Evolutionary conservation across 345 rosid species (phyloP), one percentile per base, ranked within the genome.

Genomic region (Salix purpurea): DNA sequence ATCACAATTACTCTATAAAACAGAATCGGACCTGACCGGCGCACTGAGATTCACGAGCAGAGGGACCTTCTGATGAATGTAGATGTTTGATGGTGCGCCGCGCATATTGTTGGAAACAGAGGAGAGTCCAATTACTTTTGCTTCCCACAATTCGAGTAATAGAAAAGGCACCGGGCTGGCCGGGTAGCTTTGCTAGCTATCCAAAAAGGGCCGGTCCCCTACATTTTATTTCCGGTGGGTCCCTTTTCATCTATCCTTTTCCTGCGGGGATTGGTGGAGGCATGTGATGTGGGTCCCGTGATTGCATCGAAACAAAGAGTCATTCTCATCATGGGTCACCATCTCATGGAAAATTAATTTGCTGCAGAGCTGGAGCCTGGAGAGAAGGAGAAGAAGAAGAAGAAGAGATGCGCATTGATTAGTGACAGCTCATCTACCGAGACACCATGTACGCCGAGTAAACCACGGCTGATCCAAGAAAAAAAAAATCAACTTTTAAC

Each of bases 281-380:
- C 89, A 87, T 85, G 89, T 87, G 89, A 79, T 58, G 88, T 81
- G 82, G 89, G 88, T 11, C 86, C 84, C 65, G 5, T 34, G 58
- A 71, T 58, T 15, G 32, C 67, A 77, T 71, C 69, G 42, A 72
- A 68, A 50, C 21, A 68, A 5, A n/a, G 69, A 7, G 78, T 84
- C 80, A 5, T 62, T 79, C 54, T 86, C 85, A 69, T 26, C 21
- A 0, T 16, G 4, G 80, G 64, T 84, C 89, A 28, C 78, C 7
- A 65, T 78, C 86, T 36, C 79, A 26, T 70, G 28, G 73, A 79
- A 32, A 74, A 69, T 58, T 23, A 23, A 15, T 79, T 79, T 73
- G 81, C 48, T 74, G 61, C 70, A 67, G 76, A 69, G 74, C 69
- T 72, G 66, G 67, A 30, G 44, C 64, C 62, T 23, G 23, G 28